Conservation (phyloP, 345 rosid genomes). For the Clausena lansium region DNA sequence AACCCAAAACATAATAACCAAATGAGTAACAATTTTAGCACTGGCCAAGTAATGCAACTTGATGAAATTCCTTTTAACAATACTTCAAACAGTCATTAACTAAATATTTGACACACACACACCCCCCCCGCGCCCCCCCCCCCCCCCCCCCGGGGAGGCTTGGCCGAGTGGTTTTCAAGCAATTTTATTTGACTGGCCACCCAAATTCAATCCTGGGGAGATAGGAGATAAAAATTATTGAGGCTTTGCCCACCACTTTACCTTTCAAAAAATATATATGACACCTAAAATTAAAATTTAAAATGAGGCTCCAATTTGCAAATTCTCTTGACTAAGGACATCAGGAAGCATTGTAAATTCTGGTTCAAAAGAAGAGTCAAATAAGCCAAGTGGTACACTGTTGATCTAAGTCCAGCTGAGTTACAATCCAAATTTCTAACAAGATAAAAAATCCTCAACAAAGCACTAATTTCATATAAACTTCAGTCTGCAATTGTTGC, state of each 20-base stretch:
- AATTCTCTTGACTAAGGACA: not conserved
- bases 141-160: too few relatives aligned
- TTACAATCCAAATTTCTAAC: not conserved
- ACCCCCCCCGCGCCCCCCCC: too few relatives aligned
- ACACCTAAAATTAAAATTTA: not conserved
- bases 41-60: not conserved
- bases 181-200: too few relatives aligned
- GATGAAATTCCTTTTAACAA: not conserved
- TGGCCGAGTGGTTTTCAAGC: too few relatives aligned
- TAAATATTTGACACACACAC: not conserved
- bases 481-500: not conserved
- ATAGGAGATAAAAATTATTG: too few relatives aligned
- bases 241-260: too few relatives aligned
- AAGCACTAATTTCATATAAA: not conserved
- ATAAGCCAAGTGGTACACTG: not conserved
- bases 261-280: too few relatives aligned
- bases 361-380: not conserved
- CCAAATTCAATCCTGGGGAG: too few relatives aligned
- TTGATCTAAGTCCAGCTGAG: not conserved
- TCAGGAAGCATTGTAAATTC: not conserved
- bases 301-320: not conserved
- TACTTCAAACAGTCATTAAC: not conserved
- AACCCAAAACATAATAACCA: conserved; percentile 11
- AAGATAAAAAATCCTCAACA: not conserved
- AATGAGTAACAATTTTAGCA: not conserved